Conservation (phyloP, 192 early-diverging fungal species). For the Geranomyces michiganensis region DNA sequence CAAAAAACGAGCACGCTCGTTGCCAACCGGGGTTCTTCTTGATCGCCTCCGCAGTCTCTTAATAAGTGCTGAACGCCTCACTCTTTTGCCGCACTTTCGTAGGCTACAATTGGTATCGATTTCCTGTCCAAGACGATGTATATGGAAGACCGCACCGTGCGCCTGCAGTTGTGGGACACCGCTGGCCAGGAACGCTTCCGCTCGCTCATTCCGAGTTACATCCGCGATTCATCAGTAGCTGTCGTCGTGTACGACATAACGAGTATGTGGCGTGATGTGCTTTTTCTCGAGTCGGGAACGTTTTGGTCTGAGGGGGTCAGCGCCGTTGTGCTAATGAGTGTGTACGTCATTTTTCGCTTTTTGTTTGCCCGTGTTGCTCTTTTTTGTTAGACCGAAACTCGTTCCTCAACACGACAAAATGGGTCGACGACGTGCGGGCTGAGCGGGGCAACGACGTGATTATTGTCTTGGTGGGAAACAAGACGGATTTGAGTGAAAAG, state of each 20-base stretch:
- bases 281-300: too few species aligned
- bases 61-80: background rate
- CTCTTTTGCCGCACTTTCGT: background rate
- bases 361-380: background rate
- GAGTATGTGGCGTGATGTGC: too few species aligned
- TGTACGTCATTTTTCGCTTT: background rate
- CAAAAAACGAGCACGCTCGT: too few species aligned
- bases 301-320: too few species aligned
- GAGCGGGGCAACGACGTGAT: slow-evolving; percentile 98
- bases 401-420: slow-evolving; percentile 95
- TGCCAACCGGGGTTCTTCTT: too few species aligned
- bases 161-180: slow-evolving; percentile 98
- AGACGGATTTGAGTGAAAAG: slow-evolving; percentile 96
- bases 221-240: slow-evolving; percentile 96
- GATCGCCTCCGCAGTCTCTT: too few species aligned
- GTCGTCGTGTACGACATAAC: slow-evolving; percentile 98
- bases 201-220: slow-evolving; percentile 96
- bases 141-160: slow-evolving; percentile 95
- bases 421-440: slow-evolving; percentile 98
- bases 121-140: slow-evolving; percentile 99
- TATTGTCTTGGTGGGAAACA: slow-evolving; percentile 98
- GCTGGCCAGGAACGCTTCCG: slow-evolving; percentile 98
- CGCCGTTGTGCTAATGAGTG: slow-evolving; percentile 8
- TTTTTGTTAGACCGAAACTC: slow-evolving; percentile 79
- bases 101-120: slow-evolving; percentile 99